Conservation (phyloP, 2,329 filamentous ascomycete genomes). For the Colletotrichum tamarilloi region DNA sequence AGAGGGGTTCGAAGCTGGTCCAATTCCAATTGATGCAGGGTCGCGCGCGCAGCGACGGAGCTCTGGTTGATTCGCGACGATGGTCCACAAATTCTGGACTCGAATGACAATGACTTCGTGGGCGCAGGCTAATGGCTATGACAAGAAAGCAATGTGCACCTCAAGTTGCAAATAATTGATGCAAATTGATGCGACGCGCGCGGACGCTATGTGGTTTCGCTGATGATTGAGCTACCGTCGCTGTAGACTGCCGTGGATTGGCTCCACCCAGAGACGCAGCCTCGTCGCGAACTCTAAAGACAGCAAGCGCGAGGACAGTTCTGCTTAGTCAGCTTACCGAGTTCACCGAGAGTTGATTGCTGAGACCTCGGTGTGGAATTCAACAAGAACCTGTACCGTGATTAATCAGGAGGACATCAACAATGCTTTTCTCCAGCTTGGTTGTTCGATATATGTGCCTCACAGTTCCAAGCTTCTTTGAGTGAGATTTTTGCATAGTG, state of each 20-base stretch:
- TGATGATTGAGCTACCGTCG: conserved; percentile 5
- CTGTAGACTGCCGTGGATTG: conserved; percentile 13
- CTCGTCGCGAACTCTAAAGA: conserved; percentile 23
- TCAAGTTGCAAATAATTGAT: conserved; percentile 13
- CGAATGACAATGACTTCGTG: neutral
- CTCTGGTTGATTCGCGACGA: neutral
- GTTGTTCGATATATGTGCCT: too few species aligned
- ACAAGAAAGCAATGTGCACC: neutral
- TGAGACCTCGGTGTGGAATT: neutral
- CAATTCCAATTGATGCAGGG: neutral
- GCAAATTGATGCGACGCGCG: conserved; percentile 16
- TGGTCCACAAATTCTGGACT: neutral
- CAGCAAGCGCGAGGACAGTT: neutral
- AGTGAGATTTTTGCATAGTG: neutral
- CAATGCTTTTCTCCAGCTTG: neutral
- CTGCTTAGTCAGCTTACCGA: neutral
- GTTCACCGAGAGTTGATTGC: neutral
- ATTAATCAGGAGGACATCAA: too few species aligned
- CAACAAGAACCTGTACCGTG: neutral
- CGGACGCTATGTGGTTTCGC: neutral
- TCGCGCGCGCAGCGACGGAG: conserved; percentile 4
- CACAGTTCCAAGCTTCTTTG: neutral
- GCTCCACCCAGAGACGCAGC: conserved; percentile 11
- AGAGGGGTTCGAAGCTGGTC: neutral
- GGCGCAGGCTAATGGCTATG: neutral